A percentile compares a stretch with the other conserved stretches of the same genome.
Conservation (phyloP, 2,329 filamentous ascomycete genomes). For the Ceratocystis cacaofunesta region DNA sequence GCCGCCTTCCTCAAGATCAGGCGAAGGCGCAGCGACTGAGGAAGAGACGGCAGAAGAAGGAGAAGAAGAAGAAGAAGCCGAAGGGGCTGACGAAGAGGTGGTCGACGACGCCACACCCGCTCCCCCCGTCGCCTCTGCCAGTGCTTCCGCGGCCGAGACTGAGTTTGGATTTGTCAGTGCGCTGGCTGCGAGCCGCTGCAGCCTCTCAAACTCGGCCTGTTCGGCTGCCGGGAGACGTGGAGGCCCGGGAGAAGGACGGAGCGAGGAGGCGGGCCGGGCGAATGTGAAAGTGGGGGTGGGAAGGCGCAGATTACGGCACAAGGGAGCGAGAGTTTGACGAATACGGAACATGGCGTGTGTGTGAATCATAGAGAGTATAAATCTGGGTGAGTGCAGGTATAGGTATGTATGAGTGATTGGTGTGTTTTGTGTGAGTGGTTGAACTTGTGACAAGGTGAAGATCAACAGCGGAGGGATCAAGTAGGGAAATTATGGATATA, state of each 20-base stretch:
- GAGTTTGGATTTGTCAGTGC: conserved; percentile 27
- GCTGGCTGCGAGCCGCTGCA: conserved; percentile 50
- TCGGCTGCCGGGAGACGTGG: conserved; percentile 77
- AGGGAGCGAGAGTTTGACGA: conserved; percentile 13
- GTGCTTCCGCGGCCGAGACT: conserved; percentile 16
- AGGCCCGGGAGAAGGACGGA: conserved; percentile 51
- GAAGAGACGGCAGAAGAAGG: conserved; percentile 19
- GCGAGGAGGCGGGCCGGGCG: conserved; percentile 23
- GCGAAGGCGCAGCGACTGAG: conserved; percentile 22
- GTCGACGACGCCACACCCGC: conserved; percentile 19
- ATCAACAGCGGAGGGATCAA: background rate
- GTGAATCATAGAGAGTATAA: background rate
- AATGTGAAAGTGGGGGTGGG: conserved; percentile 16
- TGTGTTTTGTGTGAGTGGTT: background rate
- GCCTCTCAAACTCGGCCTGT: conserved; percentile 77
- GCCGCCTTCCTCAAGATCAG: conserved; percentile 44
- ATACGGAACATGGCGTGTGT: conserved; percentile 9
- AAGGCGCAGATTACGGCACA: conserved; percentile 17
- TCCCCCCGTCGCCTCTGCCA: conserved; percentile 21
- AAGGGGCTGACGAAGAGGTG: background rate
- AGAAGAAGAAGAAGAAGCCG: background rate
- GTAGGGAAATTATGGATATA: background rate
- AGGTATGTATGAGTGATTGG: background rate
- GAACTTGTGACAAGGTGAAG: background rate
- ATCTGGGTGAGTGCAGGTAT: background rate